These are phyloP conservation scores for Penicillium sclerotigenum DNA, from an alignment of 2,329 filamentous ascomycete genomes.

Conservation along the genomic window DNA sequence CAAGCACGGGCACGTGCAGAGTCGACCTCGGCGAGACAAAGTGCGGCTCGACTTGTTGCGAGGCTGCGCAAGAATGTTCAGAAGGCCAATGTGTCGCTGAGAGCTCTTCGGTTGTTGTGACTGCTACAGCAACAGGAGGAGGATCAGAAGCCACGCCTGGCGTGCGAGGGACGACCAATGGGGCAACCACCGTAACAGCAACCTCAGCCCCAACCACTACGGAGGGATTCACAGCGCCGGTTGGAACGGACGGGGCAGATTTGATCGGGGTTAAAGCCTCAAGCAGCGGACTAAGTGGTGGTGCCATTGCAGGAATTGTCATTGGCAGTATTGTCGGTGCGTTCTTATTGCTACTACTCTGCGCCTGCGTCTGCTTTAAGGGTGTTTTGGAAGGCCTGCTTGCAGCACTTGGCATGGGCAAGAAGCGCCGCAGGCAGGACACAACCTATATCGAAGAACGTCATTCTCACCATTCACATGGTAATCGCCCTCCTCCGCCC, in stretches of 20 bases:
- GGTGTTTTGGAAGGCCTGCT: slow-evolving; percentile 41
- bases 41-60: slow-evolving; percentile 48
- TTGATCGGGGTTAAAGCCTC: slow-evolving; percentile 34
- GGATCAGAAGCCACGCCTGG: slow-evolving; percentile 33
- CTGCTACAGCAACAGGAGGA: slow-evolving; percentile 27
- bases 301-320: slow-evolving; percentile 52
- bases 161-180: slow-evolving; percentile 46
- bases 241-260: slow-evolving; percentile 42
- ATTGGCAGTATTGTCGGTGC: slow-evolving; percentile 48
- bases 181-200: slow-evolving; percentile 43
- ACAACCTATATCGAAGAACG: slow-evolving; percentile 42
- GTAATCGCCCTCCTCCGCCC: slow-evolving; percentile 28
- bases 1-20: slow-evolving; percentile 44
- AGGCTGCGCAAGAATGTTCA: slow-evolving; percentile 44
- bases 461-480: slow-evolving; percentile 35
- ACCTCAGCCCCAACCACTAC: slow-evolving; percentile 44
- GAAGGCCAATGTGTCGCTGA: slow-evolving; percentile 41
- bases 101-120: slow-evolving; percentile 40
- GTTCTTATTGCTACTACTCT: slow-evolving; percentile 45
- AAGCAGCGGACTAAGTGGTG: slow-evolving; percentile 44
- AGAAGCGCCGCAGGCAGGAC: slow-evolving; percentile 37
- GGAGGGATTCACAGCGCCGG: slow-evolving; percentile 45
- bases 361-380: slow-evolving; percentile 44
- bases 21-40: slow-evolving; percentile 43
- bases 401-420: slow-evolving; percentile 42